These are phyloP conservation scores for Arachis stenosperma DNA, from an alignment of 306 rosid species.

Conservation along the genomic window DNA sequence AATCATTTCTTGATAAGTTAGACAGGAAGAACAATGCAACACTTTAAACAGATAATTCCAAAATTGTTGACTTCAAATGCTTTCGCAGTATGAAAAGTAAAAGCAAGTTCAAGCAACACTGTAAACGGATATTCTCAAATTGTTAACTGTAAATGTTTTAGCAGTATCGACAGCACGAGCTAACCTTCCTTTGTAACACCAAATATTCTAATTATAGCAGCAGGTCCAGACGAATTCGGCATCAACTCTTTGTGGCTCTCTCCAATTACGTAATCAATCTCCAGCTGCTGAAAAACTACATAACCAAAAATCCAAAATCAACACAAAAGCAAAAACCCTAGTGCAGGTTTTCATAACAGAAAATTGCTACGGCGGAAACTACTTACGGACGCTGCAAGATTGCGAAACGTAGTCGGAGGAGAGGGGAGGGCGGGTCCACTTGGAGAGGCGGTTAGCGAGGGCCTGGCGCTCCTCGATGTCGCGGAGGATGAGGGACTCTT, in stretches of 20 bases:
- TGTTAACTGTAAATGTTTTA: not conserved
- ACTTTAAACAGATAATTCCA: not conserved
- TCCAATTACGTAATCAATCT: constrained; percentile 87
- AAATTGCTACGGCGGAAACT: not conserved
- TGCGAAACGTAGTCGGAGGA: constrained; percentile 57
- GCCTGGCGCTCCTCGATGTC: constrained; percentile 81
- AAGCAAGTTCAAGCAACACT: constrained; percentile 4
- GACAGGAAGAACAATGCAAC: not conserved
- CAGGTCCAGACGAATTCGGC: constrained; percentile 73
- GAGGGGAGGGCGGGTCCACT: constrained; percentile 85
- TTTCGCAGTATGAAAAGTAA: not conserved
- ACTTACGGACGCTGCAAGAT: constrained; percentile 68
- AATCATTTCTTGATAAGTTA: not conserved
- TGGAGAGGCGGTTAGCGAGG: constrained; percentile 65
- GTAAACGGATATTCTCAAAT: constrained; percentile 6
- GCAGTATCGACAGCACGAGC: constrained; percentile 10
- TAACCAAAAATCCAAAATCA: not conserved
- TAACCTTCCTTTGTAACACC: constrained; percentile 93
- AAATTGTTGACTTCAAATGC: not conserved
- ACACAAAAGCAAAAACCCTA: constrained; percentile 48
- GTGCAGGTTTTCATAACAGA: not conserved
- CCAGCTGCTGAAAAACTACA: constrained; percentile 88
- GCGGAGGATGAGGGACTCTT: constrained; percentile 79
- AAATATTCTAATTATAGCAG: constrained; percentile 89
- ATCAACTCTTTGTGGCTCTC: constrained; percentile 68